Base-by-base conservation (phyloP, 2,329 filamentous ascomycete genomes). In the Penicillium paneum region DNA sequence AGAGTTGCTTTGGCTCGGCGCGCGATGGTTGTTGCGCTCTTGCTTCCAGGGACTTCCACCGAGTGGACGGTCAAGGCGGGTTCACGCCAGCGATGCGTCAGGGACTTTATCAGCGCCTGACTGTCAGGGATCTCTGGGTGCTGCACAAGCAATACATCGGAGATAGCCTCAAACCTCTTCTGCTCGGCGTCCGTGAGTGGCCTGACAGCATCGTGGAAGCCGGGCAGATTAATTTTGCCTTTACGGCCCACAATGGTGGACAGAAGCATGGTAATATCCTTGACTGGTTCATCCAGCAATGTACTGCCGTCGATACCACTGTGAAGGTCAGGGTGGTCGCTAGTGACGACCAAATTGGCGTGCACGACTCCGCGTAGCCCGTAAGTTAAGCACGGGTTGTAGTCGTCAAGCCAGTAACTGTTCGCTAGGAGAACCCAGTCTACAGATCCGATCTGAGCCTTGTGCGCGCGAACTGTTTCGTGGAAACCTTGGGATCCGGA, bases 401-500 rank as follows among this genome's bases (percentile, higher is more conserved):
- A 88, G 67, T 99, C 93, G 68, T 97, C 91, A 1, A 99, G 81
- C 94, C 94, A 99, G 78, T 99, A 99, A 74, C 92, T 97, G 78
- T 99, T 99, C 21, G 94, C 93, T 35, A 99, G 79, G 31, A 99
- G 78, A 52, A 99, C 94, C 79, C 94, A 97, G 73, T 99, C 93
- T 2, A 99, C 86, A 10, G 90, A 81, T 1, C 94, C 94, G 63
- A 99, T 96, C 24, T 90, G 81, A 13, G 87, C 81, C 71, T 96
- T 96, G 73, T 94, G 85, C 59, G 84, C 82, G 62, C 82, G 83
- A 15, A 99, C 86, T 0, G 90, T 89, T 63, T 93, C 85, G 60
- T 90, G 87, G 67, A 99, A 97, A 0, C 94, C 93, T 28, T 91
- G 83, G 1, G 92, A 97, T 0, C 94, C 94, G 42, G 89, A 92